Percentiles rank a stretch among this genome's conserved stretches.
These are phyloP conservation scores for Caryopteris hybrid DNA, from an alignment of 305 asterid genomes.

Conservation along the genomic window DNA sequence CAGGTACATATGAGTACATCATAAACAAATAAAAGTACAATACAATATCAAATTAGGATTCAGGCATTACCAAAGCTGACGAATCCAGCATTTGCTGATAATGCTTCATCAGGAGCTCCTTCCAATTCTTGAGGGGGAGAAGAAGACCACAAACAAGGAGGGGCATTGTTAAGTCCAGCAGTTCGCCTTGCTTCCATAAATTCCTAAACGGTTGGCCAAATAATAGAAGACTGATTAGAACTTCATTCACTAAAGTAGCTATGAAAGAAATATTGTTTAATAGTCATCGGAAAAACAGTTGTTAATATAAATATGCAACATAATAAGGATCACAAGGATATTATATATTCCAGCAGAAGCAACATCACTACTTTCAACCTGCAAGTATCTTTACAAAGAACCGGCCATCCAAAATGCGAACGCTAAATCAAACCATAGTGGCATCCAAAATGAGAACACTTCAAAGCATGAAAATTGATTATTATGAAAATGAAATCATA, in stretches of 20 bases:
- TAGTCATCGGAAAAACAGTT: neutral
- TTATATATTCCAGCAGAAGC: neutral
- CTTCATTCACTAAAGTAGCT: neutral
- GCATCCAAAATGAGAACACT: neutral
- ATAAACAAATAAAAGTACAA: constrained; percentile 10
- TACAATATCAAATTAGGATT: constrained; percentile 15
- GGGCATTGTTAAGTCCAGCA: constrained; percentile 85
- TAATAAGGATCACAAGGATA: neutral
- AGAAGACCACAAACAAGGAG: constrained; percentile 88
- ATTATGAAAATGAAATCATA: neutral
- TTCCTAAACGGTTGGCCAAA: constrained; percentile 46
- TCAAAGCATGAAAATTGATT: neutral
- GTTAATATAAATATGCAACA: neutral
- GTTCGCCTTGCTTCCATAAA: constrained; percentile 90
- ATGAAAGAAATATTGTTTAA: neutral
- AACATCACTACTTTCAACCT: neutral
- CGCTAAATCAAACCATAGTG: neutral
- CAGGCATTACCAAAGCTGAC: constrained; percentile 74
- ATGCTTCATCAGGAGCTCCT: constrained; percentile 60
- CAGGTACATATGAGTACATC: constrained; percentile 23
- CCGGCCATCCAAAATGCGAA: neutral
- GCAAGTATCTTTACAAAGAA: neutral
- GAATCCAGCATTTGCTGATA: constrained; percentile 89
- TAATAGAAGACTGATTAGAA: constrained; percentile 11
- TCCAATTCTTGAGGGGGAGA: constrained; percentile 81